These are phyloP conservation scores for Globisporangium camurandrum DNA, from an alignment of 352 stramenopile species.

Conservation along the genomic window DNA sequence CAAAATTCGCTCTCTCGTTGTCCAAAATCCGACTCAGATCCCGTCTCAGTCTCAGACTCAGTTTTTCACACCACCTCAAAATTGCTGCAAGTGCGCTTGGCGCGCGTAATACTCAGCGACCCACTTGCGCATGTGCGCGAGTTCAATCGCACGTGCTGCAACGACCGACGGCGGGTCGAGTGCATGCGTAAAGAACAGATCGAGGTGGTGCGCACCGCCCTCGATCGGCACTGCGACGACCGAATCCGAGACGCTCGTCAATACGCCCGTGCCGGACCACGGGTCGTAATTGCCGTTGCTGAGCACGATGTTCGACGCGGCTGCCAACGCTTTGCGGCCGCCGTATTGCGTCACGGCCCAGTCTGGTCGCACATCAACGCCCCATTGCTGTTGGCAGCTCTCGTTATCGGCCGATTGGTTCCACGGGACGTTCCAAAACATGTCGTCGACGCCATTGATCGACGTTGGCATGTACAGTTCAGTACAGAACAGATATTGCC, in stretches of 20 bases:
- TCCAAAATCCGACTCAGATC: no score
- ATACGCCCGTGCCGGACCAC: constrained; percentile 87
- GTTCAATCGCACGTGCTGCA: constrained; percentile 62
- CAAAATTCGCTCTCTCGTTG: not conserved
- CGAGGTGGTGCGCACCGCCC: constrained; percentile 81
- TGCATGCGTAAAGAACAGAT: constrained; percentile 88
- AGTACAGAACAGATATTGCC: constrained; percentile 72
- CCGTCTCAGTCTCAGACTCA: no score
- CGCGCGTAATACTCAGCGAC: constrained; percentile 43
- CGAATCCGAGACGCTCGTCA: constrained; percentile 49
- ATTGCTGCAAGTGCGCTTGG: constrained; percentile 9
- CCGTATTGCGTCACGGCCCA: constrained; percentile 74
- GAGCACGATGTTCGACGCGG: constrained; percentile 91
- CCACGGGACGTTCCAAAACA: constrained; percentile 77
- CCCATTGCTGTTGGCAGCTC: constrained; percentile 54
- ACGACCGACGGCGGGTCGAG: constrained; percentile 74
- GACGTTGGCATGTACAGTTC: constrained; percentile 68
- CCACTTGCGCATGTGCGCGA: constrained; percentile 80
- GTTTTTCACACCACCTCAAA: not conserved
- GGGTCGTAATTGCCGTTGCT: constrained; percentile 93
- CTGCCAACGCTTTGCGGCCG: constrained; percentile 48
- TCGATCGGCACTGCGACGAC: constrained; percentile 67
- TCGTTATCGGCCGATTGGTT: constrained; percentile 59
- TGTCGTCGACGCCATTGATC: constrained; percentile 67
- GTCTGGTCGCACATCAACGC: constrained; percentile 47